Base-by-base conservation (phyloP, 2,329 filamentous ascomycete genomes). In the Penicillium sumatraense region DNA sequence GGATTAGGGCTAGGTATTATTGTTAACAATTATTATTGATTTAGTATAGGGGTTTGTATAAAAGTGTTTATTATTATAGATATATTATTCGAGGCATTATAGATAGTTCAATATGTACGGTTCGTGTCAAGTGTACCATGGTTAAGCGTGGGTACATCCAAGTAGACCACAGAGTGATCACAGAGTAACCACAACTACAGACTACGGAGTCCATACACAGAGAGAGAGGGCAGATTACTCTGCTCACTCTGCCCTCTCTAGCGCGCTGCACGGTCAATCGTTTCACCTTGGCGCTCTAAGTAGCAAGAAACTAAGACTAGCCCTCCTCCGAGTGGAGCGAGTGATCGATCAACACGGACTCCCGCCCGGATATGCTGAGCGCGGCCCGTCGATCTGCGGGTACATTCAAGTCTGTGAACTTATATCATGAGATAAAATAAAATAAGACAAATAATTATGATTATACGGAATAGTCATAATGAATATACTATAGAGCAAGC, bases 241-340 rank as follows among this genome's bases (percentile, higher is more conserved):
- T 2, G 36, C 14, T 21, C 36, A 21, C 16, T 20, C 3, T 5
- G 10, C 16, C 13, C 35, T 38, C 29, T 8, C 40, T 38, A 46
- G 50, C 54, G 29, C 42, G 54, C 54, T 56, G 54, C 54, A 56
- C 54, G 46, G 54, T 57, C 54, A 50, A 57, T 47, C 35, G 46
- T 48, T 53, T 56, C 51, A 51, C 41, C 40, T 50, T 42, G 40
- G 45, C 24, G 26, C 23, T 14, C 33, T 8, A 20, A n/a, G 14
- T 36, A 36, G 10, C 26, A 6, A 31, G 27, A 31, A 31, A 31
- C 29, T 31, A 31, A 36, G 33, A 9, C 33, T 36, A 36, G 33
- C 18, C 33, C n/a, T n/a, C n/a, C n/a, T n/a, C 3, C 33, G 9
- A 36, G 33, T 36, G 33, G 33, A 36, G 33, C 11, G 26, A 45